Conservation (phyloP, 495 filamentous ascomycete species). For the Neurospora sp. region DNA sequence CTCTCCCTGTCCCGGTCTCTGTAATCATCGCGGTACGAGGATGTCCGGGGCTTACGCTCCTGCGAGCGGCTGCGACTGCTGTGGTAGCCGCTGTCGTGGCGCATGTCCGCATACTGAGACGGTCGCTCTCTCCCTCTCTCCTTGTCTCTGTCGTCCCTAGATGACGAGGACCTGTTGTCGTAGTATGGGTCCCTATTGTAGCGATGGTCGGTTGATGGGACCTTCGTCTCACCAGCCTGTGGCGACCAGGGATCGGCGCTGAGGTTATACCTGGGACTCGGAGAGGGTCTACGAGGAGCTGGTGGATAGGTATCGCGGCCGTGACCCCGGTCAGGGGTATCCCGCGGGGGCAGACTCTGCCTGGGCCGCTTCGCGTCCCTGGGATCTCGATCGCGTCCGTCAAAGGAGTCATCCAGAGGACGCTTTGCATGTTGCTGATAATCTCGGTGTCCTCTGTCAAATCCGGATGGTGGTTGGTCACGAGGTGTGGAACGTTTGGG, state of each 20-base stretch:
- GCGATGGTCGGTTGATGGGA: not conserved
- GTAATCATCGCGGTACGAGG: constrained; percentile 8
- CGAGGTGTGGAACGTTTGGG: not conserved
- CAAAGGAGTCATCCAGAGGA: constrained; percentile 5
- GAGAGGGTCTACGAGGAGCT: constrained; percentile 5
- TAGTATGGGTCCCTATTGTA: constrained; percentile 1
- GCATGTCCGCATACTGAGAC: constrained; percentile 4
- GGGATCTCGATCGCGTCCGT: not conserved
- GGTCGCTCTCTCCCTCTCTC: not conserved
- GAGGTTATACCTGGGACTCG: constrained; percentile 4
- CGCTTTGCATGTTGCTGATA: constrained; percentile 10
- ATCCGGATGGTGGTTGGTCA: not conserved
- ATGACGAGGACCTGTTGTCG: constrained; percentile 2
- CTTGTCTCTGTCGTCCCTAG: constrained; percentile 9
- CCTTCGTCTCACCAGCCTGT: constrained; percentile 14
- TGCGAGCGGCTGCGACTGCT: constrained; percentile 17
- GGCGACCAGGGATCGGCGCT: constrained; percentile 18
- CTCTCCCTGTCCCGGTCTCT: constrained; percentile 3
- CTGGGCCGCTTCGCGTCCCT: constrained; percentile 12
- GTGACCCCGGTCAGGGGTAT: not conserved
- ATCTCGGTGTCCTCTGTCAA: not conserved
- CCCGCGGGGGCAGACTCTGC: not conserved
- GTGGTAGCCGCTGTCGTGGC: constrained; percentile 25
- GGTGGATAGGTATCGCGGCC: not conserved
- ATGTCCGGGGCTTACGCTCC: not conserved